phyloP scores from a whole-genome alignment of 371 early-diverging fungal species.

The Rhizopus microsporus region DNA sequence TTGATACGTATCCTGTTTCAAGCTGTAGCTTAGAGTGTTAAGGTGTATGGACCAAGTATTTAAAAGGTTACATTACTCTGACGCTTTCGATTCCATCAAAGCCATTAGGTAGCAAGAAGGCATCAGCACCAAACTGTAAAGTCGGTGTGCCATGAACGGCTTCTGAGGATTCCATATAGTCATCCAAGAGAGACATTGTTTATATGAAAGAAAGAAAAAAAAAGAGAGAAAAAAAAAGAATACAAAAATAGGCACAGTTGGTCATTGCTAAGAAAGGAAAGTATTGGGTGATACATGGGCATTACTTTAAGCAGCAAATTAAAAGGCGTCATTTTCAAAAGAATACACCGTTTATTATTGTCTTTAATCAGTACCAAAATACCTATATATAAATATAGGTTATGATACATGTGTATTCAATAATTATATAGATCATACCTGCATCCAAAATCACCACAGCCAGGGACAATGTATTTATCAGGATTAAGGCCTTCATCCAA shows the following conservation, averaged over 20 bases:
- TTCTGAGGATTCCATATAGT: slow-evolving; percentile 40
- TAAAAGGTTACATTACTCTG: slow-evolving; percentile 21
- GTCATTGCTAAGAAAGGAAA: slow-evolving; percentile 1
- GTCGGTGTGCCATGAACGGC: slow-evolving; percentile 20
- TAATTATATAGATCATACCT: slow-evolving; percentile 27
- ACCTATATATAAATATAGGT: slow-evolving; percentile 21
- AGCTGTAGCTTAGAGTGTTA: slow-evolving; percentile 29
- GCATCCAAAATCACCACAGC: slow-evolving; percentile 93
- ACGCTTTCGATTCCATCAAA: slow-evolving; percentile 27
- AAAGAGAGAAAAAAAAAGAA: slow-evolving; percentile 5
- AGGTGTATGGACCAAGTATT: not conserved
- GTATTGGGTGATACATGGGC: not conserved
- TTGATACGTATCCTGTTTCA: slow-evolving; percentile 57
- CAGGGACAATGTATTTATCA: slow-evolving; percentile 89
- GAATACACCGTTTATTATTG: not conserved
- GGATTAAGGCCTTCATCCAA: slow-evolving; percentile 84
- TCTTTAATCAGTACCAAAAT: slow-evolving; percentile 52
- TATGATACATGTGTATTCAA: not conserved
- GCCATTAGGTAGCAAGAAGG: slow-evolving; percentile 13
- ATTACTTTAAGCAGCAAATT: no score
- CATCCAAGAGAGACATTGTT: slow-evolving; percentile 40
- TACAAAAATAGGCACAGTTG: not conserved
- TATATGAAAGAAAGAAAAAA: slow-evolving; percentile 1
- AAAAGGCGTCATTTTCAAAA: not conserved
- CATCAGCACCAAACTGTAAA: slow-evolving; percentile 19